phyloP scores from a whole-genome alignment of 2,329 filamentous ascomycete species.

The Calonectria pseudoturangicola region DNA sequence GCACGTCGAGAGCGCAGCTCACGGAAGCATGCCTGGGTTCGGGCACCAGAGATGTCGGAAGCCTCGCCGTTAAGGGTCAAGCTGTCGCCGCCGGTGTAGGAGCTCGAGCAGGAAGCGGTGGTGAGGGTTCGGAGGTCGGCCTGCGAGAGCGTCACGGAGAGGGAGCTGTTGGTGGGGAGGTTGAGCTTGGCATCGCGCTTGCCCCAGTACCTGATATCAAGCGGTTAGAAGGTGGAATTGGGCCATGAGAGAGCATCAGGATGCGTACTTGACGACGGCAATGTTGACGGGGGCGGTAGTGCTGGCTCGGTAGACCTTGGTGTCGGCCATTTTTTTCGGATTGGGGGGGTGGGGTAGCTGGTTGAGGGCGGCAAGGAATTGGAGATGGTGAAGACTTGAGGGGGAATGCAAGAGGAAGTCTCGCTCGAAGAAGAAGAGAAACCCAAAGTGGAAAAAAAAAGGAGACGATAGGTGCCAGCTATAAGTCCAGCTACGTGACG shows the following conservation, averaged over 20 bases:
- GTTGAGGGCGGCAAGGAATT: not conserved
- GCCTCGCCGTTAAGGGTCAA: conserved; percentile 89
- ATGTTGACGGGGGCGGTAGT: conserved; percentile 99
- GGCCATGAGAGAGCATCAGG: not conserved
- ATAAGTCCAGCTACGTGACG: conserved; percentile 36
- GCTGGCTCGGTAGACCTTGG: conserved; percentile 88
- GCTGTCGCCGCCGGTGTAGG: conserved; percentile 79
- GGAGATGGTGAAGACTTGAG: conserved; percentile 8
- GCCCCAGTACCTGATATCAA: conserved; percentile 83
- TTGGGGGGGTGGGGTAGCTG: conserved; percentile 40
- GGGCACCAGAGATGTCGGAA: conserved; percentile 90
- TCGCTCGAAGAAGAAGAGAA: conserved; percentile 22
- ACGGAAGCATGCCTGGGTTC: conserved; percentile 95
- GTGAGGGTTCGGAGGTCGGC: conserved; percentile 95
- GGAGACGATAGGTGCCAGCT: conserved; percentile 27
- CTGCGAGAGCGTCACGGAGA: conserved; percentile 97
- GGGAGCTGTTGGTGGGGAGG: conserved; percentile 97
- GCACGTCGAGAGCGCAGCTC: conserved; percentile 87
- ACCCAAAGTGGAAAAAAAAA: conserved; percentile 23
- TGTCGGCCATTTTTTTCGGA: conserved; percentile 65
- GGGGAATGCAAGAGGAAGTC: conserved; percentile 11
- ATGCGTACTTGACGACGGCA: conserved; percentile 90
- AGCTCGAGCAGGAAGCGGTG: conserved; percentile 90
- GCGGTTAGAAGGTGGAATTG: conserved; percentile 8
- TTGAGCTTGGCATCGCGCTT: conserved; percentile 96